Evolutionary conservation across 139 green algal genomes (phyloP).

Genomic region (Tetraselmis chui): DNA sequence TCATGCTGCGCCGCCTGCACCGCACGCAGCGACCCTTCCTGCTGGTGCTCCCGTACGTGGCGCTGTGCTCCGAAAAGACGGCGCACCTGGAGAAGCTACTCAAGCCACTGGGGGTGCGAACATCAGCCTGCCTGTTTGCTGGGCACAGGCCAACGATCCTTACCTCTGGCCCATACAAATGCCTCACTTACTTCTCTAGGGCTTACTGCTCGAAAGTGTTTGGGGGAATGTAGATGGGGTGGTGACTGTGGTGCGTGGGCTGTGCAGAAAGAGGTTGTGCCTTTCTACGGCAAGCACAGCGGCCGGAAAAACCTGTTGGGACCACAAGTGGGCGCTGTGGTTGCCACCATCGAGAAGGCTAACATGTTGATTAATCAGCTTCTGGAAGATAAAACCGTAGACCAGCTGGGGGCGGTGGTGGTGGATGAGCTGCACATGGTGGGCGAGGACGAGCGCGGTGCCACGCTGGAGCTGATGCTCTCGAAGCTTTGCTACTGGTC

Average conservation of each 20-base stretch:
- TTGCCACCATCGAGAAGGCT: constrained; percentile 87
- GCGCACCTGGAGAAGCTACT: constrained; percentile 29
- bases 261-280: background rate
- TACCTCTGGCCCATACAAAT: too few species aligned
- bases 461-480: constrained; percentile 93
- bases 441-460: constrained; percentile 74
- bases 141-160: too few species aligned
- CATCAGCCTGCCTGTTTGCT: background rate
- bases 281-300: constrained; percentile 3
- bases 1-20: constrained; percentile 47
- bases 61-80: constrained; percentile 59
- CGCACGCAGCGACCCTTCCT: constrained; percentile 20
- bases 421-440: constrained; percentile 94
- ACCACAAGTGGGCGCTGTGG: constrained; percentile 36
- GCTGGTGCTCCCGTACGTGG: constrained; percentile 64
- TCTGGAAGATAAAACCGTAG: constrained; percentile 61
- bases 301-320: background rate
- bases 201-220: too few species aligned
- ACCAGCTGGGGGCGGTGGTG: constrained; percentile 56
- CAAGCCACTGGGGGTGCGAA: constrained; percentile 24
- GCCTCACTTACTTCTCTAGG: too few species aligned
- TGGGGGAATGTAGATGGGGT: too few species aligned
- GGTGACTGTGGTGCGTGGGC: too few species aligned
- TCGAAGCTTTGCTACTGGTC: constrained; percentile 83
- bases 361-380: constrained; percentile 68